Evolutionary conservation across 257 asterid species (phyloP), one percentile per base, ranked within the genome.

Genomic region (Petrea volubilis): DNA sequence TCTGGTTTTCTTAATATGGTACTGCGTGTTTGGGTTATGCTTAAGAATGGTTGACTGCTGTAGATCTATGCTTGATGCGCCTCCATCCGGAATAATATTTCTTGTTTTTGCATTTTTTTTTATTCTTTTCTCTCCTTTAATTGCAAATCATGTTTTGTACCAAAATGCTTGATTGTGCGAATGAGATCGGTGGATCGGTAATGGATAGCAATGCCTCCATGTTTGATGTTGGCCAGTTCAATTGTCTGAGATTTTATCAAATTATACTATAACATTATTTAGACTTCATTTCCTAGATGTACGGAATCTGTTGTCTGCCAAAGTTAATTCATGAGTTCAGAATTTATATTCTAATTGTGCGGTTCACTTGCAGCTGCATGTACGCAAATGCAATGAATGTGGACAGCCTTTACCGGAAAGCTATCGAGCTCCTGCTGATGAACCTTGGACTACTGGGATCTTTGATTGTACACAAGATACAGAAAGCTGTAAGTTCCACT

Each of bases 401-500:
- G 98, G 98, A 51, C 98, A 95, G 76, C 83, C 98, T 71, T 78
- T 95, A 80, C 98, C 99, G 25, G 99, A 95, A 83, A 95, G 98
- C 83, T 92, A 85, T 81, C 93, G 80, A 77, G 89, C 94, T 58
- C 98, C 96, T 55, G 88, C 98, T 0, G 96, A 92, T 60, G 99
- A 95, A 75, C 98, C 99, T 49, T 95, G 99, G 99, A 79, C 85
- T 36, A 87, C 96, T 67, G 99, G 96, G 73, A 88, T 95, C 57
- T 92, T 85, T 70, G 91, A 87, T 34, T 95, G 99, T 64, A 74
- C 95, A 60, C 81, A 92, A 76, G 98, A 95, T 83, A 34, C 82
- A 17, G 97, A 92, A 27, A 95, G 98, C 61, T 92, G 99, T 95
- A 83, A 92, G 98, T 70, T 73, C 23, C 21, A 17, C 49, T 65